Conservation (phyloP, 352 stramenopile species). For the Globisporangium spinosum region DNA sequence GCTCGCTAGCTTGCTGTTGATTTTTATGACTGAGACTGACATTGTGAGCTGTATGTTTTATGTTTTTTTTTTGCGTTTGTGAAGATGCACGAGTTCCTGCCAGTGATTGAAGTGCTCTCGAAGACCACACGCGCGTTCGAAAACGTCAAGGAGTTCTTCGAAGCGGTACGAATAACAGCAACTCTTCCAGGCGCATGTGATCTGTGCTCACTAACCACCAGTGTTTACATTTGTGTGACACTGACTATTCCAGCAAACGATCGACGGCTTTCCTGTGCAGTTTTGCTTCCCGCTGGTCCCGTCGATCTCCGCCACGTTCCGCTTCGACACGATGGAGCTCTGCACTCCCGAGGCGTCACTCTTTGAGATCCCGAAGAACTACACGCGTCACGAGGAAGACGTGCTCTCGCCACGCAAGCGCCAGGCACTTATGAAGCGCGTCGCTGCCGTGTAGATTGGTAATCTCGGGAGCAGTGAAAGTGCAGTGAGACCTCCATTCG, state of each 20-base stretch:
- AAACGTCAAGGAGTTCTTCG: slow-evolving; percentile 58
- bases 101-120: slow-evolving; percentile 62
- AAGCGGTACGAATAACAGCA: slow-evolving; percentile 29
- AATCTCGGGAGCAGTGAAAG: neutral
- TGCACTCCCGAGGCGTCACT: slow-evolving; percentile 24
- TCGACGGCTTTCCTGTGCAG: slow-evolving; percentile 62
- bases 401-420: slow-evolving; percentile 53
- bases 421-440: slow-evolving; percentile 55
- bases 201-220: neutral
- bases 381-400: slow-evolving; percentile 33
- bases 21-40: neutral
- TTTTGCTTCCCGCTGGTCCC: slow-evolving; percentile 68
- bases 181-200: neutral
- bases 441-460: slow-evolving; percentile 34
- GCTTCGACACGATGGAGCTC: slow-evolving; percentile 48
- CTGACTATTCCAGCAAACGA: slow-evolving; percentile 25
- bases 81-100: slow-evolving; percentile 55
- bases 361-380: slow-evolving; percentile 37
- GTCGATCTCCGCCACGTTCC: slow-evolving; percentile 57
- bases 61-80: neutral
- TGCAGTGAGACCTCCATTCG: neutral
- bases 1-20: neutral
- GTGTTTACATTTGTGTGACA: neutral
- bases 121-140: slow-evolving; percentile 66
- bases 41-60: neutral